A percentile compares a stretch with the other conserved stretches of the same genome.
These are phyloP conservation scores for Tillandsia fasciculata DNA, from an alignment of 176 grass and related monocot genomes.

Conservation along the genomic window DNA sequence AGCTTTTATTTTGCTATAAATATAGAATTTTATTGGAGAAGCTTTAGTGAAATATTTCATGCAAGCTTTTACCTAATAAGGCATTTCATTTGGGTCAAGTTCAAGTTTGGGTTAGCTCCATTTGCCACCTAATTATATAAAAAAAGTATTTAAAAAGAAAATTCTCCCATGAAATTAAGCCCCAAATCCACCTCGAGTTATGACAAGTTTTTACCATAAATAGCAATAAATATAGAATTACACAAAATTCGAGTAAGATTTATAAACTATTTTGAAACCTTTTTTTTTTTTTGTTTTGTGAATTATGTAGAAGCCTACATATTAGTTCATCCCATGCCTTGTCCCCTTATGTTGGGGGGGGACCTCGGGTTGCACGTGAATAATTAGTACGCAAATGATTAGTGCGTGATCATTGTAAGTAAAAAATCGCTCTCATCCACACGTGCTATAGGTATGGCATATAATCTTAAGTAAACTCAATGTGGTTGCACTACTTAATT, in stretches of 20 bases:
- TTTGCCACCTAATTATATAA: too few relatives aligned
- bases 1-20: too few relatives aligned
- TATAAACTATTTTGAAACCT: neutral
- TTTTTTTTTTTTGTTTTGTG: neutral
- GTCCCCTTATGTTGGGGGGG: neutral
- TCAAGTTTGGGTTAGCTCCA: too few relatives aligned
- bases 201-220: neutral
- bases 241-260: neutral
- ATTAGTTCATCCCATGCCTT: neutral
- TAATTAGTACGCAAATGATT: neutral
- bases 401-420: neutral
- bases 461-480: too few relatives aligned
- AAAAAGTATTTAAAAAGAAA: too few relatives aligned
- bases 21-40: too few relatives aligned
- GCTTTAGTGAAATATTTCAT: too few relatives aligned
- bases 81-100: too few relatives aligned
- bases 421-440: neutral
- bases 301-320: neutral
- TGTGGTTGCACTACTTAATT: too few relatives aligned
- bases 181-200: too few relatives aligned
- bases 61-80: too few relatives aligned
- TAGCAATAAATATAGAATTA: neutral
- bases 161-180: too few relatives aligned
- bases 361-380: constrained; percentile 1
- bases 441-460: neutral